Conservation (phyloP, 208 protist species). For the Angomonas deanei region DNA sequence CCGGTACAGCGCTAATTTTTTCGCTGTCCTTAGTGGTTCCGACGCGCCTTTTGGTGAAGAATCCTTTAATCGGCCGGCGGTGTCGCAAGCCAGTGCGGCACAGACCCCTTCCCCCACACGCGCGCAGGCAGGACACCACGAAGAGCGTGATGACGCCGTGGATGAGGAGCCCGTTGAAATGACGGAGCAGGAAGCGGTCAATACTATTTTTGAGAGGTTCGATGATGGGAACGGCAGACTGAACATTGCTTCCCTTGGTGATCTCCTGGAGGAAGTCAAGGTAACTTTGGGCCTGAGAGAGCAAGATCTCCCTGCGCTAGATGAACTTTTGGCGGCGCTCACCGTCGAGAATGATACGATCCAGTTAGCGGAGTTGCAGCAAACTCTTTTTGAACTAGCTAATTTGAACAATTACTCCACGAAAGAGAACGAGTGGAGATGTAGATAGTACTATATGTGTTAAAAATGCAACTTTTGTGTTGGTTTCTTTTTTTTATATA, state of each 20-base stretch:
- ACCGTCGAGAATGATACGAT: constrained; percentile 39
- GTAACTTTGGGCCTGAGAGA: constrained; percentile 33
- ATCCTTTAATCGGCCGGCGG: constrained; percentile 41
- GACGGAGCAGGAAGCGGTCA: constrained; percentile 31
- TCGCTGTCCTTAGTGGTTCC: constrained; percentile 75
- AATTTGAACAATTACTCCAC: not conserved
- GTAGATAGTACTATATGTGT: too few relatives aligned
- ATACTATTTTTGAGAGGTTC: constrained; percentile 53
- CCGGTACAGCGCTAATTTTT: constrained; percentile 93
- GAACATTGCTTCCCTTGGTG: constrained; percentile 27
- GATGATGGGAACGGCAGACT: constrained; percentile 39
- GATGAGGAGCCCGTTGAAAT: constrained; percentile 13
- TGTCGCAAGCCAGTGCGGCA: constrained; percentile 8
- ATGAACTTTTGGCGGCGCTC: constrained; percentile 48
- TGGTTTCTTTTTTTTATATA: constrained; percentile 5
- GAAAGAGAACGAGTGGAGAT: too few relatives aligned
- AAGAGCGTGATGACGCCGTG: not conserved
- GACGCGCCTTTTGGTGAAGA: constrained; percentile 70
- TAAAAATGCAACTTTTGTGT: not conserved
- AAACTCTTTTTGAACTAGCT: constrained; percentile 50
- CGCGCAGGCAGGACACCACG: not conserved
- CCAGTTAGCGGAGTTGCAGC: constrained; percentile 63
- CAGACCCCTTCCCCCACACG: not conserved
- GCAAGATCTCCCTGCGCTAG: constrained; percentile 35
- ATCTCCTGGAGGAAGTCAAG: constrained; percentile 53